Evolutionary conservation across 2,329 filamentous ascomycete genomes (phyloP).

Genomic region (Leptodontidium sp.): DNA sequence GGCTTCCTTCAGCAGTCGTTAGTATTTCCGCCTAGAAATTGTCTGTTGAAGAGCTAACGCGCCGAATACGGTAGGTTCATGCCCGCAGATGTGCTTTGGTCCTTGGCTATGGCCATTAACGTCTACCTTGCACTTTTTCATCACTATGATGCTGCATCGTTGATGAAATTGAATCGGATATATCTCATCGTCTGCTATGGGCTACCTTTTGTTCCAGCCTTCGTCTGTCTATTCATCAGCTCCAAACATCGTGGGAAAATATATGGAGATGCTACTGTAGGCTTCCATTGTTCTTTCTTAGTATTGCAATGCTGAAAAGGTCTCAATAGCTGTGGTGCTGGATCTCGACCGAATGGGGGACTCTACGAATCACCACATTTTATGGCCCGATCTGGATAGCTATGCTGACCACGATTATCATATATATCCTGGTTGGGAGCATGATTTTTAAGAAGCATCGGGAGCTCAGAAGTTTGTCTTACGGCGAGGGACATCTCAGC

Average conservation of each 20-base stretch:
- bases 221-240: not conserved
- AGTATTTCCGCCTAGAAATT: not conserved
- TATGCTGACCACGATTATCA: not conserved
- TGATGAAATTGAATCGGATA: not conserved
- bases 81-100: conserved; percentile 1
- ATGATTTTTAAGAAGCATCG: not conserved
- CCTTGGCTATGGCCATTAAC: not conserved
- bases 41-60: not conserved
- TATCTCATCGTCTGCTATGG: not conserved
- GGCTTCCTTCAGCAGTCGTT: not conserved
- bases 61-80: not conserved
- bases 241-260: not conserved
- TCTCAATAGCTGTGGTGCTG: not conserved
- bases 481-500: not conserved
- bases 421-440: not conserved
- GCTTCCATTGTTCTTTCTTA: not conserved
- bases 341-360: not conserved
- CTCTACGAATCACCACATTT: not conserved
- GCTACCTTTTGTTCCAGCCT: not conserved
- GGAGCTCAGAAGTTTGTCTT: not conserved
- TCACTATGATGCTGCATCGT: not conserved
- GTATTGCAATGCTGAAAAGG: not conserved
- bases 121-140: not conserved
- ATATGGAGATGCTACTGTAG: conserved; percentile 1
- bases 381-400: not conserved